Base-by-base conservation (phyloP, 495 filamentous ascomycete species). In the Aspergillus nidulans region DNA sequence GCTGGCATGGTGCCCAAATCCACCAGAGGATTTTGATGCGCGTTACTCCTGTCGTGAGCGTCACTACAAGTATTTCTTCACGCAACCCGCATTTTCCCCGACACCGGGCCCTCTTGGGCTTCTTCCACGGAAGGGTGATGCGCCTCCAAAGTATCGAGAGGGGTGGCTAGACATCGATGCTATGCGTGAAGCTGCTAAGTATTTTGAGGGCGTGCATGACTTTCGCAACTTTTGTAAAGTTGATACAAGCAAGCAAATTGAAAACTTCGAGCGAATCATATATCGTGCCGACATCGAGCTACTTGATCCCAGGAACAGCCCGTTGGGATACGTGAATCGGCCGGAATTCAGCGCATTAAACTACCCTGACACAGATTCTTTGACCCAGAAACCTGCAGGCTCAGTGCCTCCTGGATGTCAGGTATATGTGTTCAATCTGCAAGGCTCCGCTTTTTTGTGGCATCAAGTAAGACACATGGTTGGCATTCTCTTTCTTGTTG, bases 201-300 rank as follows among this genome's bases (percentile, higher is more conserved):
- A 82, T 43, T 91, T 89, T 56, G 83, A 89, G 59, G 95, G 94
- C 9, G 62, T 81, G 21, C 90, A 97, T 72, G 95, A 98, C 70
- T 97, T 97, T 74, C 84, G 94, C 12, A 98, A 98, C 65, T 92
- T 97, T 73, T 97, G 92, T 78, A 92, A 92, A 66, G 70, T 96
- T 34, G 95, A 98, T 71, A 76, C 83, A 0, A 81, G 75, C 59
- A 97, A 96, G 74, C 88, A 95, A 61, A 85, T 95, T 53, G 80
- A 84, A 19, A 90, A 88, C 59, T 98, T 92, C 58, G 70, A 82
- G 60, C 77, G 94, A 15, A 77, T 81, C 15, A 88, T 98, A 53
- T 88, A 83, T 63, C 81, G 86, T 63, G 80, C 88, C 4, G 81
- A 85, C 63, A 89, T 98, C 57, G 84, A 87, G 52, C 79, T 85